phyloP scores from a whole-genome alignment of 2,329 filamentous ascomycete genomes.

The Xylariaceae sp. region DNA sequence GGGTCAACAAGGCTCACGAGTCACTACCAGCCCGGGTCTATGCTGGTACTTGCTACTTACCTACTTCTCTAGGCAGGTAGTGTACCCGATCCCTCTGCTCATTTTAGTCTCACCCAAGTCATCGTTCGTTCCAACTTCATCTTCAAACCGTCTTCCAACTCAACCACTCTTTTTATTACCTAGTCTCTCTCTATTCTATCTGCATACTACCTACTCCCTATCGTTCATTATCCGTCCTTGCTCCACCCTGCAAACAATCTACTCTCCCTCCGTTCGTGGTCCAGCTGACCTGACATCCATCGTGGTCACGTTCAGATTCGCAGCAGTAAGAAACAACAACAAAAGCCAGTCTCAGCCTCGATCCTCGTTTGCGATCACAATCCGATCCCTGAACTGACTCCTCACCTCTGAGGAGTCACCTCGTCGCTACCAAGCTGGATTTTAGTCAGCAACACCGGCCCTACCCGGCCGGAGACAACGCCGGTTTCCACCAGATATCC shows the following conservation, averaged over 20 bases:
- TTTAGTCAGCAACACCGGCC: conserved; percentile 26
- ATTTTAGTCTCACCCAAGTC: not conserved
- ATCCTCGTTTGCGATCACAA: not conserved
- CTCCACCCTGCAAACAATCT: not conserved
- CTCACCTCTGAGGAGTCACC: conserved; percentile 25
- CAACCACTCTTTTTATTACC: conserved; percentile 13
- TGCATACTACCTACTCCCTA: not conserved
- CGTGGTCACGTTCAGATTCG: conserved; percentile 2
- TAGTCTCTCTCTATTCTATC: not conserved
- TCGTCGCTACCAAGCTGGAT: conserved; percentile 28
- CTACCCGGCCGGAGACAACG: conserved; percentile 25
- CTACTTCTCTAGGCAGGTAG: not conserved
- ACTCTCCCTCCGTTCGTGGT: not conserved
- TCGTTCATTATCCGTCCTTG: conserved; percentile 1
- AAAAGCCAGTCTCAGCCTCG: not conserved
- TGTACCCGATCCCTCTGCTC: not conserved
- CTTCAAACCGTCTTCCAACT: conserved; percentile 8
- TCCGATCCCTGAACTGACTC: conserved; percentile 20
- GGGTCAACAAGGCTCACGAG: conserved; percentile 11
- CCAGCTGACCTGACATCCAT: conserved; percentile 1
- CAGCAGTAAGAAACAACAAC: conserved; percentile 8
- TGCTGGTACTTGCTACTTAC: conserved; percentile 3
- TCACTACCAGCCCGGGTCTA: conserved; percentile 2
- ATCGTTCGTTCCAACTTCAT: not conserved
- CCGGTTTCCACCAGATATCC: conserved; percentile 27